Base-by-base conservation (phyloP, 306 rosid genomes). In the Pyrus bretschneideri region DNA sequence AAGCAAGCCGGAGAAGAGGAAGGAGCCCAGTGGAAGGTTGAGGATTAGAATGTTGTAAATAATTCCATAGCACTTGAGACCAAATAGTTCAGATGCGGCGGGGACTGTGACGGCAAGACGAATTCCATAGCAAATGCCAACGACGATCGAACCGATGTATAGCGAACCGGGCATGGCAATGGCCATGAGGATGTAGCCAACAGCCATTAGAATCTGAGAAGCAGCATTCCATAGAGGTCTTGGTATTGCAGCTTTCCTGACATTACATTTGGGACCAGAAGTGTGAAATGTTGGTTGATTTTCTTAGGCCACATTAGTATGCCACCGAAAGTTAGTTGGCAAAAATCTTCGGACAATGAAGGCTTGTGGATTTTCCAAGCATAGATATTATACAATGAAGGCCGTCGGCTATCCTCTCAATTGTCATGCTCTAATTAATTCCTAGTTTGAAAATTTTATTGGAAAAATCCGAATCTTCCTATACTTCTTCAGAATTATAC, bases 1-100 rank as follows among this genome's bases (percentile, higher is more conserved):
- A 0, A 95, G 97, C 46, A 95, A 80, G 0, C 99, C 97, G 0
- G 99, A 95, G 82, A 95, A 92, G 78, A 95, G 93, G 87, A 95
- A 89, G 58, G 99, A 95, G 3, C 99, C 99, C 0, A 95, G 83
- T 3, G 99, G 97, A 31, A 95, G 97, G 67, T 95, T 92, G 69
- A 95, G 93, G 73, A 95, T 92, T 21, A 95, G 87, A 67, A 95
- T 83, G 77, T 95, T 92, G 87, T 95, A 95, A 31, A 89, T 86
- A 9, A 90, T 89, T 21, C 94, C 94, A 38, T 87, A 91, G 33
- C 87, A 89, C 79, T 88, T 93, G 74, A 93, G 92, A n/a, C 98
- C 98, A 72, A 93, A 93, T 13, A 93, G 80, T 76, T 88, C 89
- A 3, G 97, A 93, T 6, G 98, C 98, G 0, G 91, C 76, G 1